A percentile compares a stretch with the other conserved stretches of the same genome.
These are phyloP conservation scores for Phaeosphaeria sp. DNA, from an alignment of 2,329 filamentous ascomycete genomes.

Conservation along the genomic window DNA sequence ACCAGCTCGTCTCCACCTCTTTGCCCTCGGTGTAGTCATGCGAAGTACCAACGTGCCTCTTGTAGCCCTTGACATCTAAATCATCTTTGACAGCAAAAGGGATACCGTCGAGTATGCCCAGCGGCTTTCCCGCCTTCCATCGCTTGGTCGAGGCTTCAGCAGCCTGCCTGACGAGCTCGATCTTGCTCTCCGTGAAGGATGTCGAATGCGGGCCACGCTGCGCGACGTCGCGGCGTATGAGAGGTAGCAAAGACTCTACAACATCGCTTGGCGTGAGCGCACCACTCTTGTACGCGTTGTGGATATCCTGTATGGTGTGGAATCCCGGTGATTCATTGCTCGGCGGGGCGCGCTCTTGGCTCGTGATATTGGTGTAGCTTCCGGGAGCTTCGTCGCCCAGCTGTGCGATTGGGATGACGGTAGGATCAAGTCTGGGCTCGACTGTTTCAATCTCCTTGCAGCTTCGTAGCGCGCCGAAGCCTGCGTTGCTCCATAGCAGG, in stretches of 20 bases:
- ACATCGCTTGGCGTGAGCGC: constrained; percentile 75
- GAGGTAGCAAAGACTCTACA: constrained; percentile 71
- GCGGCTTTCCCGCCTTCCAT: constrained; percentile 69
- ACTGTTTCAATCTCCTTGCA: constrained; percentile 63
- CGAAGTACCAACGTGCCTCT: constrained; percentile 69
- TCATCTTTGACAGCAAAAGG: constrained; percentile 88
- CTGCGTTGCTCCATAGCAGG: constrained; percentile 74
- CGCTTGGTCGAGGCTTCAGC: constrained; percentile 76
- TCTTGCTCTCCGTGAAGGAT: constrained; percentile 74
- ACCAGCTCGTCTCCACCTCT: constrained; percentile 69
- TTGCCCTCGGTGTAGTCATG: constrained; percentile 61
- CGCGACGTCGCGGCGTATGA: constrained; percentile 68
- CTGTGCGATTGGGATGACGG: constrained; percentile 57
- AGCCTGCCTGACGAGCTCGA: constrained; percentile 68
- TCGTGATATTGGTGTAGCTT: constrained; percentile 26
- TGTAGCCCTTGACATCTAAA: constrained; percentile 73
- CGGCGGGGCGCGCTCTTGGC: constrained; percentile 25
- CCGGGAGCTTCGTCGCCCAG: constrained; percentile 20
- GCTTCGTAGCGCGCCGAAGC: constrained; percentile 65
- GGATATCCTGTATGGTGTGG: constrained; percentile 75
- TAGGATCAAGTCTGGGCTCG: constrained; percentile 62
- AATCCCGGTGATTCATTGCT: constrained; percentile 34
- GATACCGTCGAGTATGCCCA: constrained; percentile 79
- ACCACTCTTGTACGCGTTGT: constrained; percentile 74
- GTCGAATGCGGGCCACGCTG: constrained; percentile 68